Evolutionary conservation across 2,329 filamentous ascomycete species (phyloP).

Genomic region (Aureobasidium mangrovei): DNA sequence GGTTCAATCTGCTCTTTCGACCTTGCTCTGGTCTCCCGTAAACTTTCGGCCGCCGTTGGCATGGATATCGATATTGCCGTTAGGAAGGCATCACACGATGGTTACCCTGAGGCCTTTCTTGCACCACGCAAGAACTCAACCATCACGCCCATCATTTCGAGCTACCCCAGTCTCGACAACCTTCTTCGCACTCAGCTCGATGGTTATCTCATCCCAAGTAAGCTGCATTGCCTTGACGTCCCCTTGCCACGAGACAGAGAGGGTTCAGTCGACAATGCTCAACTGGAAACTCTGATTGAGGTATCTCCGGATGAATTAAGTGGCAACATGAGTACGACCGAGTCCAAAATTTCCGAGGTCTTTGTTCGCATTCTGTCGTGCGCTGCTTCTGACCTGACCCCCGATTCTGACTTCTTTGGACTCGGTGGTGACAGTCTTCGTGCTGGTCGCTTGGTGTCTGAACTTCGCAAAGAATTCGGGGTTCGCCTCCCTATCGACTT

Average conservation of each 20-base stretch:
- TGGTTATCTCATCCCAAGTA: slow-evolving; percentile 24
- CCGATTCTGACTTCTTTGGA: slow-evolving; percentile 42
- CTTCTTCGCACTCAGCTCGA: slow-evolving; percentile 19
- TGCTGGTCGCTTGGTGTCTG: slow-evolving; percentile 45
- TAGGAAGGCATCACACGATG: slow-evolving; percentile 21
- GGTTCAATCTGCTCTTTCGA: slow-evolving; percentile 25
- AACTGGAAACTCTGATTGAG: slow-evolving; percentile 15
- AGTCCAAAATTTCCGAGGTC: slow-evolving; percentile 35
- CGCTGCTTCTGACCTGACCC: slow-evolving; percentile 31
- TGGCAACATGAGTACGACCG: slow-evolving; percentile 18
- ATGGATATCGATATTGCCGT: slow-evolving; percentile 21
- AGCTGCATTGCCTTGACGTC: slow-evolving; percentile 21
- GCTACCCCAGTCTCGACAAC: slow-evolving; percentile 14
- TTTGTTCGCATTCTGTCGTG: slow-evolving; percentile 41
- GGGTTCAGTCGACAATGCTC: slow-evolving; percentile 21
- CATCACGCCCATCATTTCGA: slow-evolving; percentile 1
- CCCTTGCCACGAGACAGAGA: slow-evolving; percentile 21
- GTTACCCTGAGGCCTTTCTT: slow-evolving; percentile 29
- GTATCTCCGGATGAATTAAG: neutral
- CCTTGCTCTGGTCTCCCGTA: slow-evolving; percentile 9
- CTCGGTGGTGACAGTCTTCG: slow-evolving; percentile 47
- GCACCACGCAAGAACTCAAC: slow-evolving; percentile 18
- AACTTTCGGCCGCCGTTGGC: slow-evolving; percentile 13
- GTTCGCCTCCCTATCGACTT: slow-evolving; percentile 43
- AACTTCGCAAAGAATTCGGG: slow-evolving; percentile 42